Evolutionary conservation across 306 rosid genomes (phyloP).

Genomic region (Cicer arietinum): DNA sequence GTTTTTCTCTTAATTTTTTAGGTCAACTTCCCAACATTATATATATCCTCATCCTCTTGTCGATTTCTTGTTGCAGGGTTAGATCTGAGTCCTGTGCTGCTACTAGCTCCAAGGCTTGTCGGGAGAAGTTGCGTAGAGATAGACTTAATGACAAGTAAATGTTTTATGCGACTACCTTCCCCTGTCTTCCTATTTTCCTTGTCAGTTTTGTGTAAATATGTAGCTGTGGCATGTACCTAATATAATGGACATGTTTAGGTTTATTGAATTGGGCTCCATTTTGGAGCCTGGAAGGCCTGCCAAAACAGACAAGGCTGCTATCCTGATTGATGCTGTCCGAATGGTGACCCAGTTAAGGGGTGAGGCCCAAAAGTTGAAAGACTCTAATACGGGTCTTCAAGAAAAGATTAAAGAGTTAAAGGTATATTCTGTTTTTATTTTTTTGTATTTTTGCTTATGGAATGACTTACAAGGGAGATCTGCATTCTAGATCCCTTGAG

Average conservation of each 20-base stretch:
- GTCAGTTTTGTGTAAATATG: slow-evolving; percentile 26
- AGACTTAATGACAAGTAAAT: slow-evolving; percentile 91
- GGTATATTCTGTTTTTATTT: slow-evolving; percentile 44
- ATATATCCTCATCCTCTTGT: slow-evolving; percentile 27
- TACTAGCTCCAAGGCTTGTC: slow-evolving; percentile 90
- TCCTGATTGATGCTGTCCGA: slow-evolving; percentile 85
- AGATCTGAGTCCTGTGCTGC: slow-evolving; percentile 75
- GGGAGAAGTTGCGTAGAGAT: slow-evolving; percentile 97
- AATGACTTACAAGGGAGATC: slow-evolving; percentile 19
- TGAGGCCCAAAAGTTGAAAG: slow-evolving; percentile 91
- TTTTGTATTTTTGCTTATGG: neutral
- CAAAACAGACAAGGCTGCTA: slow-evolving; percentile 94
- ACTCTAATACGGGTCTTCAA: slow-evolving; percentile 79
- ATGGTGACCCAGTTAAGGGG: slow-evolving; percentile 89
- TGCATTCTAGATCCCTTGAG: slow-evolving; percentile 18
- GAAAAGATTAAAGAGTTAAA: slow-evolving; percentile 95
- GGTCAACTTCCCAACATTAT: slow-evolving; percentile 3
- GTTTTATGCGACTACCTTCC: slow-evolving; percentile 26
- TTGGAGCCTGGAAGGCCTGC: slow-evolving; percentile 94
- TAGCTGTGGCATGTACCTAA: slow-evolving; percentile 35
- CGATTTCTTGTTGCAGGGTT: slow-evolving; percentile 60
- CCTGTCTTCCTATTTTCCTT: slow-evolving; percentile 25
- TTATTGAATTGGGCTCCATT: slow-evolving; percentile 83
- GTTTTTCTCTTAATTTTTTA: neutral
- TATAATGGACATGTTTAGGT: slow-evolving; percentile 64